Evolutionary conservation across 2,329 filamentous ascomycete species (phyloP), one percentile per base, ranked within the genome.

Genomic region (Paecilomyces dactylethromorphus): DNA sequence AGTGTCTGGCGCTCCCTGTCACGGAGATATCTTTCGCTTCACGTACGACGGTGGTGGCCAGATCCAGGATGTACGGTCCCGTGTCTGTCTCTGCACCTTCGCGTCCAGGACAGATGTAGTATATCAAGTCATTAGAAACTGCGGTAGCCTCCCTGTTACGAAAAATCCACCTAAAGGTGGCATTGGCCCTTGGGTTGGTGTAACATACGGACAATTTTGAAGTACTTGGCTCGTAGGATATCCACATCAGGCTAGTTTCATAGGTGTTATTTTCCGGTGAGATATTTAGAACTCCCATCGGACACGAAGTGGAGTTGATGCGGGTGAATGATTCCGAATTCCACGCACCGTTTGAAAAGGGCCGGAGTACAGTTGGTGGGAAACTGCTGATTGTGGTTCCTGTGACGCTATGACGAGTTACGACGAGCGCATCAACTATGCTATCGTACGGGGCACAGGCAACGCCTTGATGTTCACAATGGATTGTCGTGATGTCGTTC

Each of bases 221-320:
- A n/a, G n/a, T 24, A 13, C 2, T 52, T 4, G 50, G 26, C 4
- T 52, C 50, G 50, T 52, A 52, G 10, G 26, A 52, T 10, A 52
- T 29, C 22, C 21, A 52, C 51, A 11, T 49, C 68, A 24, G 2
- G 56, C 62, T 29, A 61, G 68, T 55, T 64, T 56, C 7, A 58
- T 63, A 31, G 49, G 68, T 60, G 15, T 65, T 56, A 61, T 68
- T 69, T 35, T 69, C 62, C 12, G 71, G 58, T 29, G 69, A 32
- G 26, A 53, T 18, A n/a, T n/a, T n/a, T 18, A 45, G 63, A 18
- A 62, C 58, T 11, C 12, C 53, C 31, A 65, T 65, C 11, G 59
- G 50, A 8, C 73, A 21, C 2, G 39, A 1, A n/a, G 39, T 6
- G 7, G 39, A 45, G 4, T n/a, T n/a, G 39, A 45, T n/a, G n/a